A percentile compares a stretch with the other conserved stretches of the same genome.
These are phyloP conservation scores for Rutidosis leptorrhynchoides DNA, from an alignment of 129 eudicot genomes.

Conservation along the genomic window DNA sequence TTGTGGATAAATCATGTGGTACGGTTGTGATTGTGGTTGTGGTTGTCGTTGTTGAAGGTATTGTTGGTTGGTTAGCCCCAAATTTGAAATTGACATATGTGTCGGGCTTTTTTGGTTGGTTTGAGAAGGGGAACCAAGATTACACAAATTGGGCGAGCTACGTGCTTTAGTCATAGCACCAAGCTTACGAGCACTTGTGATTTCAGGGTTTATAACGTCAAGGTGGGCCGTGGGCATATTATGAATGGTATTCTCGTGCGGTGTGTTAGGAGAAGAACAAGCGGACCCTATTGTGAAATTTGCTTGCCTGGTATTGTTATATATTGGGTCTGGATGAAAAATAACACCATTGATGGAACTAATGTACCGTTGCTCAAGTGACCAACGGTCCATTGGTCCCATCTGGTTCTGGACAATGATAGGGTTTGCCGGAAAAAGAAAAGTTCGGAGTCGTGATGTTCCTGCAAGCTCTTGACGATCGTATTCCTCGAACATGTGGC, in stretches of 20 bases:
- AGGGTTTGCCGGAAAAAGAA: conserved; percentile 62
- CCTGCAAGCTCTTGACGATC: conserved; percentile 54
- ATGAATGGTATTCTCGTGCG: conserved; percentile 36
- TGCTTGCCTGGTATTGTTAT: conserved; percentile 20
- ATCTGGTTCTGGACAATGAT: conserved; percentile 39
- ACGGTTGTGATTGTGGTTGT: conserved; percentile 10
- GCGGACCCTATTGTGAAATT: conserved; percentile 39
- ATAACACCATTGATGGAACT: conserved; percentile 66
- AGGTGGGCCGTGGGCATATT: conserved; percentile 10
- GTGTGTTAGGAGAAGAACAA: conserved; percentile 70
- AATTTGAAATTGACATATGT: background rate
- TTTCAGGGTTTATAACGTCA: conserved; percentile 22
- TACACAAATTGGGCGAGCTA: conserved; percentile 64
- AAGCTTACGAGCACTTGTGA: conserved; percentile 14
- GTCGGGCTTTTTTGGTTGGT: conserved; percentile 8
- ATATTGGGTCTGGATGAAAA: conserved; percentile 21
- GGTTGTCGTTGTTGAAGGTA: conserved; percentile 20
- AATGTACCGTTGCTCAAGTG: conserved; percentile 65
- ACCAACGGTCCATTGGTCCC: conserved; percentile 35
- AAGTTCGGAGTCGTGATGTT: conserved; percentile 56
- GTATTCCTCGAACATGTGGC: conserved; percentile 69
- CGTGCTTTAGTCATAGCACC: conserved; percentile 45
- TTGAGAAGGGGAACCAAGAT: conserved; percentile 24
- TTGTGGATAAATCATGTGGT: background rate
- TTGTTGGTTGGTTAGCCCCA: conserved; percentile 23